phyloP scores from a whole-genome alignment of 2,329 filamentous ascomycete genomes.

The Phyllosticta citrichinensis region DNA sequence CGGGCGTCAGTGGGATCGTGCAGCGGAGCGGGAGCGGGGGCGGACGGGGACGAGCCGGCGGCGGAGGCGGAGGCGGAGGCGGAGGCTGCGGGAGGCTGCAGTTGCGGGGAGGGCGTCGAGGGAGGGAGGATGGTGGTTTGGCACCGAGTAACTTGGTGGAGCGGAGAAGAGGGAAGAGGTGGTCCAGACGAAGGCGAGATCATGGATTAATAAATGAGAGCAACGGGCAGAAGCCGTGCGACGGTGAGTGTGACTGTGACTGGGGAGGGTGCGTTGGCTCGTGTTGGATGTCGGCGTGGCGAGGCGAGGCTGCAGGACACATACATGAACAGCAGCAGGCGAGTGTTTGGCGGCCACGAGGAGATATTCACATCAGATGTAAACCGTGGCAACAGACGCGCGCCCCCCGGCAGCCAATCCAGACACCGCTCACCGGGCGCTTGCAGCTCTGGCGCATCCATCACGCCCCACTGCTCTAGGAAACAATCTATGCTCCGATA shows the following conservation, averaged over 20 bases:
- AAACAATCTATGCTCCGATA: neutral
- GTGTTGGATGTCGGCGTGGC: neutral
- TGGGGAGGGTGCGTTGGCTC: neutral
- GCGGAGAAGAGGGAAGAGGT: neutral
- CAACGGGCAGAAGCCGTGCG: neutral
- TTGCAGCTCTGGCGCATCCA: neutral
- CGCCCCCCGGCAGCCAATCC: neutral
- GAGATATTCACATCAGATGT: neutral
- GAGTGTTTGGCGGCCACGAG: neutral
- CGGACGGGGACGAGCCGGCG: slow-evolving; percentile 1
- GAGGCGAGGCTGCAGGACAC: neutral
- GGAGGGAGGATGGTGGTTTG: neutral
- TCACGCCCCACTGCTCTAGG: neutral
- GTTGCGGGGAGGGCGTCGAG: neutral
- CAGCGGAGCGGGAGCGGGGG: neutral
- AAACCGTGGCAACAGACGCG: neutral
- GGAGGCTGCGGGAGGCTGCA: neutral
- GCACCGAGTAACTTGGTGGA: neutral
- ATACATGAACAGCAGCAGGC: neutral
- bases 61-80: slow-evolving; percentile 1
- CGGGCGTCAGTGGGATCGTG: neutral
- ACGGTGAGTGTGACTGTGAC: neutral
- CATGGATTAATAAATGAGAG: neutral
- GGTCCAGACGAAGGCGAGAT: neutral
- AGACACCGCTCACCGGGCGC: neutral